Evolutionary conservation across 768 basidiomycete genomes (phyloP).

Genomic region (Macrolepiota albuminosa): DNA sequence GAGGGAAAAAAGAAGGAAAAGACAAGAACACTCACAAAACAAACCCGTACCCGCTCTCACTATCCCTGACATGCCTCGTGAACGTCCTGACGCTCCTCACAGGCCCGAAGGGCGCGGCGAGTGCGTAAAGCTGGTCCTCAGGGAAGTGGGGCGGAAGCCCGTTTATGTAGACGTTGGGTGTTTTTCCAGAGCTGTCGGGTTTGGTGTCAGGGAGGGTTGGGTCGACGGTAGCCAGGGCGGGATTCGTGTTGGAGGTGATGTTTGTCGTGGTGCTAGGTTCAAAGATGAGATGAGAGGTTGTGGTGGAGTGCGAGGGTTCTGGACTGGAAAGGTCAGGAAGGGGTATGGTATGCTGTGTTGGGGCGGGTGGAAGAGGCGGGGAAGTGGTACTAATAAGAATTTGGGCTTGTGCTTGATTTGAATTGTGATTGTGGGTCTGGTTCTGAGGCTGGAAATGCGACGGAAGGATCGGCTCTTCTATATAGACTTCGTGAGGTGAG

Average conservation of each 20-base stretch:
- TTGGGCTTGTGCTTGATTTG: background rate
- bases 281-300: background rate
- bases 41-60: conserved; percentile 71
- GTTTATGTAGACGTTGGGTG: conserved; percentile 87
- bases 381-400: conserved; percentile 4
- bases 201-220: conserved; percentile 1
- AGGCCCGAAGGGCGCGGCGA: conserved; percentile 66
- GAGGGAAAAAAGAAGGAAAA: background rate
- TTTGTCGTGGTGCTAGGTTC: background rate
- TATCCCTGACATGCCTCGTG: conserved; percentile 76
- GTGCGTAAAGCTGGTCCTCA: conserved; percentile 71
- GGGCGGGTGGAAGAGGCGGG: conserved; percentile 22
- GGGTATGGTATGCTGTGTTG: conserved; percentile 28
- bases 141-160: conserved; percentile 81
- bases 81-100: conserved; percentile 81
- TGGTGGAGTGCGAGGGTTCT: background rate
- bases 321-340: conserved; percentile 23
- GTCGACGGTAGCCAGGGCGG: background rate
- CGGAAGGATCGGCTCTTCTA: background rate
- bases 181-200: conserved; percentile 27
- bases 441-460: background rate
- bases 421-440: background rate
- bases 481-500: background rate
- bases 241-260: background rate
- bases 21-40: conserved; percentile 45